Evolutionary conservation across 164 flowering plant genomes (phyloP), one percentile per base, ranked within the genome.

Genomic region (Sedum album): DNA sequence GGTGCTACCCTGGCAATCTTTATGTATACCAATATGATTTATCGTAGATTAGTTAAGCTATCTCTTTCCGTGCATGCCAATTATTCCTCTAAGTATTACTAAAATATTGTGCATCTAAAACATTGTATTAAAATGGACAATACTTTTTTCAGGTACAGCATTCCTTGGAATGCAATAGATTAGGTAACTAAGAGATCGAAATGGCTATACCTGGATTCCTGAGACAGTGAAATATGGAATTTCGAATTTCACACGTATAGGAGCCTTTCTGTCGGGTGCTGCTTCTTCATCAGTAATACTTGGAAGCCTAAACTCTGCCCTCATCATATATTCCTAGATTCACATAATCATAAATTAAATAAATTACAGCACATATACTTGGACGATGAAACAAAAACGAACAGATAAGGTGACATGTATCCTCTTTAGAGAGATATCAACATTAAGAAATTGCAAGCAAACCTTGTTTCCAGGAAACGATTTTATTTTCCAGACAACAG

Each of bases 191-290:
- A 38, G 41, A 10, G 41, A 38, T 38, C 10, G 41, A 38, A 38
- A 38, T 51, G 42, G 33, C 5, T 74, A 61, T 79, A 94, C 98
- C 97, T 94, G 98, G 70, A 94, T 94, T 67, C 97, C 98, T 17
- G 97, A 94, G 66, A 94, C 95, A 13, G 98, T 94, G 73, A 91
- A 94, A 78, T 94, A 94, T 49, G 98, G 98, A 72, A 94, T 94
- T 78, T 94, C 98, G 77, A 94, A 94, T 80, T 94, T 91, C 77
- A 94, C 96, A 55, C 92, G 89, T 51, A 94, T 91, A 2, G 98
- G 98, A 76, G 98, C 97, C 73, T 88, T 94, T 74, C 93, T 88
- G 78, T 88, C 97, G 31, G 96, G 95, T 61, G 75, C 73, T 46
- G 84, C 84, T 68, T 94, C 98, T 80, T 94, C 98, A 65, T 83